Base-by-base conservation (phyloP, 108 stramenopile genomes). In the Bacterosira constricta region DNA sequence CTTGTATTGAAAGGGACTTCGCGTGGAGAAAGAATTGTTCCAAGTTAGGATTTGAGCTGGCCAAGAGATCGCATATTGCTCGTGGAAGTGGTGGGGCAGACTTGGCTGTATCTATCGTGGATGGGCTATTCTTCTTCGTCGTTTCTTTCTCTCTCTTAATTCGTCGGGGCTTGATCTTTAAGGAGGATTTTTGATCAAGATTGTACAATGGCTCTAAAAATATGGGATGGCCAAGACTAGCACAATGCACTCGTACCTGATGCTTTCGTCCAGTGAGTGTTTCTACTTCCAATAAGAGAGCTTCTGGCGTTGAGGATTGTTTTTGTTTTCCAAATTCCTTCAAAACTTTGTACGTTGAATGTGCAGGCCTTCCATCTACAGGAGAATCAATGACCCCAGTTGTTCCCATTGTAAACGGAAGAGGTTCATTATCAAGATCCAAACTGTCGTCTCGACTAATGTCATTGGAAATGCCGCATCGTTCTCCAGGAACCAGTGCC, bases 171-270 rank as follows among this genome's bases (percentile, higher is more conserved):
- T 52, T 13, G 3, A 12, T 25, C 30, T 23, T n/a, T 46, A 18
- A n/a, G 20, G 30, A 45, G 29, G 18, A 32, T 17, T 20, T 23
- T 21, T 12, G 13, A n/a, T 32, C 45, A 0, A 36, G 13, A 17
- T 4, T 18, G 30, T 91, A 91, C 59, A 77, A 55, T 0, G 74
- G 59, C 61, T 88, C 87, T 15, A 75, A 29, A 32, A 86, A 63
- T 23, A 91, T 73, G 7, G 90, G 90, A 10, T 73, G 47, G 2
- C 55, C n/a, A 34, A 91, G 45, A 45, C 59, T 69, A 9, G 88
- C 85, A 37, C 83, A 82, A 63, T 93, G 92, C 0, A 84, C 80
- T 49, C 92, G 81, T 21, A 93, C 86, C 72, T 93, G 92, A 75
- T 93, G 92, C 49, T 88, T 90, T 23, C 92, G 71, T 9, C 92